Evolutionary conservation across 345 rosid species (phyloP).

Genomic region (Eucalyptus guilfoylei): DNA sequence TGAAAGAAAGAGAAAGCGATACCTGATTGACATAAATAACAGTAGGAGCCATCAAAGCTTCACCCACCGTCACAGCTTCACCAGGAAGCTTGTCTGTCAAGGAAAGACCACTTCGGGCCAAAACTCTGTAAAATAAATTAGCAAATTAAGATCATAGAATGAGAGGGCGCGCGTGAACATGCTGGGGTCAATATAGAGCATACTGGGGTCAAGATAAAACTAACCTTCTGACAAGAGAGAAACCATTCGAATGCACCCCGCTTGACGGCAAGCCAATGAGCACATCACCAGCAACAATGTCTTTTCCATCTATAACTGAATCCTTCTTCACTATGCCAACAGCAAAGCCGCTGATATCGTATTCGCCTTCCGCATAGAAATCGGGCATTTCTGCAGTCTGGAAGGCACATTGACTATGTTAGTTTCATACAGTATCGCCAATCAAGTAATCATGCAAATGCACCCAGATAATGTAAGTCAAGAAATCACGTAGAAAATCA

Average conservation of each 20-base stretch:
- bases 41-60: slow-evolving; percentile 94
- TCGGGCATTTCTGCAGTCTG: slow-evolving; percentile 98
- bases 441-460: background rate
- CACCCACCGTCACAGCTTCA: slow-evolving; percentile 45
- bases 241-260: slow-evolving; percentile 95
- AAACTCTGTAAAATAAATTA: slow-evolving; percentile 26
- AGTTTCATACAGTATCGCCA: background rate
- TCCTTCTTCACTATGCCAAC: slow-evolving; percentile 80
- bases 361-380: slow-evolving; percentile 77
- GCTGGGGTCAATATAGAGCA: background rate
- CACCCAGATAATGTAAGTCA: background rate
- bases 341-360: slow-evolving; percentile 91
- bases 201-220: background rate
- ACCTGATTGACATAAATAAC: slow-evolving; percentile 90
- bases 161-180: background rate
- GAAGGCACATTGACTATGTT: background rate
- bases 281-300: slow-evolving; percentile 21
- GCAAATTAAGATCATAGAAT: background rate
- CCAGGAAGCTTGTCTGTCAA: slow-evolving; percentile 66
- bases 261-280: slow-evolving; percentile 20
- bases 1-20: background rate
- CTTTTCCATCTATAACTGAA: slow-evolving; percentile 74
- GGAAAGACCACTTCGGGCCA: slow-evolving; percentile 55
- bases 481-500: background rate
- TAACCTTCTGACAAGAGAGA: slow-evolving; percentile 34